These are phyloP conservation scores for Penstemon eatonii DNA, from an alignment of 257 asterid genomes.

Conservation along the genomic window DNA sequence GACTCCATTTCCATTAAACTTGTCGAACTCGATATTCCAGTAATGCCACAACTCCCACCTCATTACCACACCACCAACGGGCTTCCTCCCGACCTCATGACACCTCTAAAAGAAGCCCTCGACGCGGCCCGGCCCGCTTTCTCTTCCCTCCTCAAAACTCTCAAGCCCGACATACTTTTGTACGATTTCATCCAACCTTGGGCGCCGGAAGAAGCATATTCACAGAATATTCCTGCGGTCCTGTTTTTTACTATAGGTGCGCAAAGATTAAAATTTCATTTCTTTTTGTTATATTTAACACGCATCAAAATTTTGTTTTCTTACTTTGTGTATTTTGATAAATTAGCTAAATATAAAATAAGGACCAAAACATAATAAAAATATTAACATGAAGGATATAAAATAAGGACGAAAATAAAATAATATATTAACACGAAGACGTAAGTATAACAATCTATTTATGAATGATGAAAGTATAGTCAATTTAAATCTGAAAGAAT, in stretches of 20 bases:
- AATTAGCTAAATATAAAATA: too few species aligned
- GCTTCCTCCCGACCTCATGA: conserved; percentile 42
- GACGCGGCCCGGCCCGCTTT: conserved; percentile 28
- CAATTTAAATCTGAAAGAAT: too few species aligned
- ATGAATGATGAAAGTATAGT: too few species aligned
- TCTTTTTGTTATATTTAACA: too few species aligned
- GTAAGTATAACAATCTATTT: too few species aligned
- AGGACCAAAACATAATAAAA: too few species aligned
- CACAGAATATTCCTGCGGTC: conserved; percentile 36
- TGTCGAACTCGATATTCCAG: conserved; percentile 35
- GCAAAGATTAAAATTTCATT: too few species aligned
- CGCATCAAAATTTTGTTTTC: too few species aligned
- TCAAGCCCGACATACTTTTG: conserved; percentile 41
- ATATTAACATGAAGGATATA: too few species aligned
- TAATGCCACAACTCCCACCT: conserved; percentile 32
- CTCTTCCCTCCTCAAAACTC: conserved; percentile 30
- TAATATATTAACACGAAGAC: too few species aligned
- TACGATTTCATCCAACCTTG: conserved; percentile 45
- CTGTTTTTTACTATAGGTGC: conserved; percentile 36
- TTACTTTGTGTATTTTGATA: too few species aligned
- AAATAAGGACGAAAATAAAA: too few species aligned
- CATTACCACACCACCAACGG: conserved; percentile 44
- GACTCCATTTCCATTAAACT: conserved; percentile 34
- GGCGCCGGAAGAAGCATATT: conserved; percentile 36
- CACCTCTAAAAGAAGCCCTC: conserved; percentile 33